Evolutionary conservation across 2,329 filamentous ascomycete species (phyloP).

Genomic region (Fusarium tanahbumbuense): DNA sequence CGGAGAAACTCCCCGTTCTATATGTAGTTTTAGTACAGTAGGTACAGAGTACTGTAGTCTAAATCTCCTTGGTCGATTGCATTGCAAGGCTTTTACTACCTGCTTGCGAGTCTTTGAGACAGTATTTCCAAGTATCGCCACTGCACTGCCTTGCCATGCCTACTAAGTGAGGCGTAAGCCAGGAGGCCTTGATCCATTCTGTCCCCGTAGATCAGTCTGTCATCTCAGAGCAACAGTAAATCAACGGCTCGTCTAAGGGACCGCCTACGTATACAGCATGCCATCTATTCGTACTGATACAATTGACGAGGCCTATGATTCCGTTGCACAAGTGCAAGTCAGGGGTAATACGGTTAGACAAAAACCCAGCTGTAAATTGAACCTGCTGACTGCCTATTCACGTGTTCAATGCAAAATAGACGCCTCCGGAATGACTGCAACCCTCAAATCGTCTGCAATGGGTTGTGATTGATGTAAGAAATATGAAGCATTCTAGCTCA

Average conservation of each 20-base stretch:
- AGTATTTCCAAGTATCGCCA: not conserved
- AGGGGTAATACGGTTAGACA: slow-evolving; percentile 22
- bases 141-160: slow-evolving; percentile 5
- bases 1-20: not conserved
- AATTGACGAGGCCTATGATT: not conserved
- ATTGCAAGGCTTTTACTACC: not conserved
- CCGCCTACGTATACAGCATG: not conserved
- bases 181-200: not conserved
- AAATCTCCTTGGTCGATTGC: not conserved
- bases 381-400: not conserved
- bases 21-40: not conserved
- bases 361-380: slow-evolving; percentile 1
- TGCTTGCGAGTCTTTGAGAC: not conserved
- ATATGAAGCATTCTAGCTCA: not conserved
- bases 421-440: not conserved
- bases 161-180: slow-evolving; percentile 13
- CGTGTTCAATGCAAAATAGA: not conserved
- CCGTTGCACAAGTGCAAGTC: slow-evolving; percentile 21
- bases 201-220: not conserved
- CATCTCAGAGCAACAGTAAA: not conserved
- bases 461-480: not conserved
- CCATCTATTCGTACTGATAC: not conserved
- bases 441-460: not conserved
- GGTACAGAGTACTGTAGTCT: not conserved
- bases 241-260: not conserved